Evolutionary conservation across 192 early-diverging fungal species (phyloP).

Genomic region (Linnemannia hyalina): DNA sequence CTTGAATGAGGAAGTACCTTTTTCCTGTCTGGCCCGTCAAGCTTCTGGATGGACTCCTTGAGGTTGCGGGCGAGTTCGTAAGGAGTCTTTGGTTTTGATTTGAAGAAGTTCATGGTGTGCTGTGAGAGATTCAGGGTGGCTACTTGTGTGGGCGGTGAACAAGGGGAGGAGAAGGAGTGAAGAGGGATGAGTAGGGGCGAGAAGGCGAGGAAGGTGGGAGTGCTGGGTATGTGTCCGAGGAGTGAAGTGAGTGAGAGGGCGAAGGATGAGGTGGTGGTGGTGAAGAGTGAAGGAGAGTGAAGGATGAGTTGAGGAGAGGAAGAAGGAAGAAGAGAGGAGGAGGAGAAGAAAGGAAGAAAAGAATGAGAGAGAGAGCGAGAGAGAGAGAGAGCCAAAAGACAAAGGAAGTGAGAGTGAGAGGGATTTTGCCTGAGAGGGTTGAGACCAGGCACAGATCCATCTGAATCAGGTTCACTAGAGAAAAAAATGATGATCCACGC

Average conservation of each 20-base stretch:
- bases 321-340: conserved; percentile 15
- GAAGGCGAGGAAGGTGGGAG: background rate
- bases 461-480: background rate
- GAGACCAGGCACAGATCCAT: background rate
- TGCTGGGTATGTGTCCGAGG: conserved; percentile 11
- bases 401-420: background rate
- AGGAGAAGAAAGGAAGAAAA: background rate
- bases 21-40: conserved; percentile 78
- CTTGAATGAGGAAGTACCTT: conserved; percentile 64
- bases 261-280: background rate
- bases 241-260: background rate
- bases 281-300: conserved; percentile 1
- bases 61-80: conserved; percentile 90
- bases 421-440: background rate
- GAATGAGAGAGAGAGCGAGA: background rate
- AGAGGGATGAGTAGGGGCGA: background rate
- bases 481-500: background rate
- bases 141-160: background rate
- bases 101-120: conserved; percentile 70
- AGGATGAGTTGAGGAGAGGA: background rate
- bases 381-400: background rate
- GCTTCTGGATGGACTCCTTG: conserved; percentile 85
- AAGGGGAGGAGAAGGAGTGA: background rate
- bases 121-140: conserved; percentile 7
- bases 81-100: conserved; percentile 86